Evolutionary conservation across 805 yeast species (phyloP), one percentile per base, ranked within the genome.

Genomic region (Kodamaea kaohsiungensis): DNA sequence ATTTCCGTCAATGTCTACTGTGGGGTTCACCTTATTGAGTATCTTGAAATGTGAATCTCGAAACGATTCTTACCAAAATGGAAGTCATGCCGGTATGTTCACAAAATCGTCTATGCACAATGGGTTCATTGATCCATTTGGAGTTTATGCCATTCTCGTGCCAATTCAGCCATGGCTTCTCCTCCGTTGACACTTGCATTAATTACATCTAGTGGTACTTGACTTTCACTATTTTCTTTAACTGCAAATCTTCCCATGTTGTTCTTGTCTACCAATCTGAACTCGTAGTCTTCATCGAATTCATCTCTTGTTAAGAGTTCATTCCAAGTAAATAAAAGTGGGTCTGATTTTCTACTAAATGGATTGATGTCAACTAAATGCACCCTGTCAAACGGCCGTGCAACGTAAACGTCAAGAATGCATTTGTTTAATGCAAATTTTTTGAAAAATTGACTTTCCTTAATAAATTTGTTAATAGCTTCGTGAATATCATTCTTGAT

Each of bases 171-270:
- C 80, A 91, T 86, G 0, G 87, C 81, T 17, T 79, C 76, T 0
- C 92, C 53, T 25, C 53, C 80, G 60, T 88, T 85, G 61, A 84
- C 63, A 35, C 89, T 78, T 1, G 97, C 97, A 65, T 91, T 95
- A 3, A 95, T 88, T 17, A 95, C 84, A 63, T 95, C 99, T 51
- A 81, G 78, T 0, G 99, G 99, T 2, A 95, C 97, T 63, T 89
- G 92, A 66, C 86, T 90, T 62, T 93, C 96, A 1, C 96, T 83
- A 65, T 90, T 93, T 49, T 90, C 96, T 59, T 88, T 89, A 0
- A 84, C 71, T 0, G 90, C 87, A 73, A 91, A 91, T 30, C 93
- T 75, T 0, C 91, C 89, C 6, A 88, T 73, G 57, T 91, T 89
- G 17, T 82, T 83, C 59, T 84, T 81, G 1, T 84, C 79, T 3